phyloP scores from a whole-genome alignment of 768 basidiomycete genomes.

The Lactarius indigo region DNA sequence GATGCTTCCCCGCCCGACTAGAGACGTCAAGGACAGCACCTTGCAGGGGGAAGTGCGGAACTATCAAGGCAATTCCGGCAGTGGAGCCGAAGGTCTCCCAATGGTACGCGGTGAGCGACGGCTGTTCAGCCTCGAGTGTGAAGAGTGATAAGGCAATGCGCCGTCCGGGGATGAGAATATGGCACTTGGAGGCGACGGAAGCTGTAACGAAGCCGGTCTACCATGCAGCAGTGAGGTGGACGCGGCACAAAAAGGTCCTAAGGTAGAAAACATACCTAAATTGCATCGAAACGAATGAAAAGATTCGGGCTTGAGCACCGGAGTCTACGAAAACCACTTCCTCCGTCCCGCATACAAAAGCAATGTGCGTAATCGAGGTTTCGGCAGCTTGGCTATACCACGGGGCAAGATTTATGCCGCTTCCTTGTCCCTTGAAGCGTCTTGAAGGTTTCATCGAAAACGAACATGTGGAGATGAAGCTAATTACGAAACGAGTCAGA shows the following conservation, averaged over 20 bases:
- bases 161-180: constrained; percentile 52
- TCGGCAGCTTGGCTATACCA: constrained; percentile 40
- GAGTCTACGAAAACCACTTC: constrained; percentile 52
- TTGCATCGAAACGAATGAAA: constrained; percentile 50
- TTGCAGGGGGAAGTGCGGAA: constrained; percentile 31
- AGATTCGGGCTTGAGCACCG: constrained; percentile 43
- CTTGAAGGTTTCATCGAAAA: constrained; percentile 44
- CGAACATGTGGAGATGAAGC: constrained; percentile 43
- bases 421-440: constrained; percentile 43
- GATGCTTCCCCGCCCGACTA: constrained; percentile 40
- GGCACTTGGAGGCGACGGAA: constrained; percentile 35
- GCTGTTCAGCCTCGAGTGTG: constrained; percentile 21
- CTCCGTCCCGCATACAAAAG: constrained; percentile 49
- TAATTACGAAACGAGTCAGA: background rate
- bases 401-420: constrained; percentile 36
- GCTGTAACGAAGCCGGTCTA: constrained; percentile 45
- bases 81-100: constrained; percentile 55
- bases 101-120: constrained; percentile 43
- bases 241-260: no score
- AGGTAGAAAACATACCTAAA: constrained; percentile 41
- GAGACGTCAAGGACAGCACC: constrained; percentile 43
- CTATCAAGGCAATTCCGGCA: constrained; percentile 39
- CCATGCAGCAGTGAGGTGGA: background rate
- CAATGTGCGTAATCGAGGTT: constrained; percentile 34
- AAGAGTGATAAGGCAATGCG: constrained; percentile 44